Evolutionary conservation across 2,329 filamentous ascomycete genomes (phyloP).

Genomic region (Periconia macrospinosa): DNA sequence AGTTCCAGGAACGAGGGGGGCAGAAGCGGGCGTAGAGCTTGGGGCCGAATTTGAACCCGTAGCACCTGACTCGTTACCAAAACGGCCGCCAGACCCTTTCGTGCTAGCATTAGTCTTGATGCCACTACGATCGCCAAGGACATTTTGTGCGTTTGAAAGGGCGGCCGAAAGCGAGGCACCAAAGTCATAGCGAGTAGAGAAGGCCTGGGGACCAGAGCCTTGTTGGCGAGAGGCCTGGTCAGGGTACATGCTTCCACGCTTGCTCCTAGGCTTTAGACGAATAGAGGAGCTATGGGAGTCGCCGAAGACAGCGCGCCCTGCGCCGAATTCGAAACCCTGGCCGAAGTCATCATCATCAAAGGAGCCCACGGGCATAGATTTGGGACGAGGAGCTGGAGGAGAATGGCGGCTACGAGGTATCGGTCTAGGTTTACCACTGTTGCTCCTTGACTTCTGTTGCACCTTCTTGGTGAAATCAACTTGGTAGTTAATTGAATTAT

Average conservation of each 20-base stretch:
- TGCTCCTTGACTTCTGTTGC: conserved; percentile 55
- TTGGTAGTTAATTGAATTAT: conserved; percentile 83
- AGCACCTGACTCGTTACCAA: conserved; percentile 47
- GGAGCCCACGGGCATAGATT: conserved; percentile 50
- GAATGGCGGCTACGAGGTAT: conserved; percentile 54
- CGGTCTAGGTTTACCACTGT: conserved; percentile 53
- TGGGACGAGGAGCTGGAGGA: conserved; percentile 50
- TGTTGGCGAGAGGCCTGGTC: conserved; percentile 55
- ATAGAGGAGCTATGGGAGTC: conserved; percentile 63
- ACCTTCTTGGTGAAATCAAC: conserved; percentile 86
- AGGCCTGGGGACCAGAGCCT: conserved; percentile 65
- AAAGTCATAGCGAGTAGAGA: conserved; percentile 95
- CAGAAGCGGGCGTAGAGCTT: conserved; percentile 17
- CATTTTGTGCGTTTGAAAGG: conserved; percentile 72
- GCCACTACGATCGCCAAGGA: conserved; percentile 59
- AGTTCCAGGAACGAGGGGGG: conserved; percentile 41
- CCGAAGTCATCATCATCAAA: conserved; percentile 74
- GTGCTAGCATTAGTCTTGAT: conserved; percentile 35
- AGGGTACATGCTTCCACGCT: conserved; percentile 62
- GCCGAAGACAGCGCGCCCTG: conserved; percentile 51
- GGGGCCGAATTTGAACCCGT: conserved; percentile 12
- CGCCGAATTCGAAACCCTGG: conserved; percentile 56
- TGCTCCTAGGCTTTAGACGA: conserved; percentile 71
- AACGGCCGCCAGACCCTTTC: conserved; percentile 27
- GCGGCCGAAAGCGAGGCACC: conserved; percentile 86